Evolutionary conservation across 2,329 filamentous ascomycete genomes (phyloP), one percentile per base, ranked within the genome.

Genomic region (Didymella glomerata): DNA sequence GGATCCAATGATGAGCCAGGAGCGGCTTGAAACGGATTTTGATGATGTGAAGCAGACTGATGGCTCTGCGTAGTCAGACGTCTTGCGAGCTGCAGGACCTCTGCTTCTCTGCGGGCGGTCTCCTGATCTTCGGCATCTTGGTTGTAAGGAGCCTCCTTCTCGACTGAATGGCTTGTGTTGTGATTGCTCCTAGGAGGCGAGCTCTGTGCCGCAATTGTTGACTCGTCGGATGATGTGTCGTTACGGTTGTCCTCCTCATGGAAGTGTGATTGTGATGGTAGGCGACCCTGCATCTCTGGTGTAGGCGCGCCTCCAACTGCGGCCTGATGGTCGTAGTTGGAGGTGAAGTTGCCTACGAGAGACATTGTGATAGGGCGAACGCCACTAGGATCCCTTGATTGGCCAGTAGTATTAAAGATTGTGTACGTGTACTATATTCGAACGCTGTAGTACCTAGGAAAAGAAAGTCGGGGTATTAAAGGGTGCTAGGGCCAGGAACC

Each of bases 1-100:
- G 82, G 81, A 57, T 84, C 80, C n/a, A 83, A 68, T 10, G 75
- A 67, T 1, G 80, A 81, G 55, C 75, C 78, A 28, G 77, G 65
- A 27, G 76, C 70, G 13, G 80, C 78, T 52, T 70, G 59, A 64
- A 77, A 78, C 0, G 74, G 74, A 48, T 77, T 78, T 60, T 74
- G 71, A 46, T 74, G 69, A 28, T 60, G 52, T n/a, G 73, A 68
- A 4, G 78, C 70, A 3, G 77, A 78, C 62, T 71, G 77, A 5
- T 68, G 72, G 32, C 77, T 80, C 41, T 76, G 71, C 30, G 73
- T 64, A 7, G 80, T 82, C 48, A 78, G 69, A 7, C 75, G 73
- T 61, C 79, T 71, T 6, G 81, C 81, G 18, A 83, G 74, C 45
- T 76, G 68, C 27, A 72, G 68, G 28, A 83, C 76, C 30, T 76